Conservation (phyloP, 768 basidiomycete species). For the Termitomyces sp. region DNA sequence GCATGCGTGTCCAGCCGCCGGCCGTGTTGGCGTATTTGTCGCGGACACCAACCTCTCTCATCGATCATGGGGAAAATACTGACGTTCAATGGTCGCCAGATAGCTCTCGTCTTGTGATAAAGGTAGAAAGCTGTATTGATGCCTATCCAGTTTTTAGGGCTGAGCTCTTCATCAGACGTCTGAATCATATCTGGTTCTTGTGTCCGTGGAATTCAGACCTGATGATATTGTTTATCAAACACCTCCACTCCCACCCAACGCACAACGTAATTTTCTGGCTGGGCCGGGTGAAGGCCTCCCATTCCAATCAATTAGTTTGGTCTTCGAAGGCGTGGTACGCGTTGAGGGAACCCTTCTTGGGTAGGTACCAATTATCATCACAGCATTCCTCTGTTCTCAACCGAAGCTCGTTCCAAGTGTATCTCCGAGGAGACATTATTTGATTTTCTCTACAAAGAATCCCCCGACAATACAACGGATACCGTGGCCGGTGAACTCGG, state of each 20-base stretch:
- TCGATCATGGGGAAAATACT: constrained; percentile 81
- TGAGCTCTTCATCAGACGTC: constrained; percentile 57
- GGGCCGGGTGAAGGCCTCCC: constrained; percentile 79
- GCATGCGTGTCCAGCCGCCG: constrained; percentile 49
- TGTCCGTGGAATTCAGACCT: constrained; percentile 58
- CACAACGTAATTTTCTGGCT: constrained; percentile 67
- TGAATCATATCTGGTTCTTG: constrained; percentile 73
- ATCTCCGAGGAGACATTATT: constrained; percentile 66
- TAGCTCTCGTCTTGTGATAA: constrained; percentile 72
- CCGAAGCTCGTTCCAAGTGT: constrained; percentile 41
- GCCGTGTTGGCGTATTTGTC: constrained; percentile 69
- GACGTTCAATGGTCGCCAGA: constrained; percentile 82
- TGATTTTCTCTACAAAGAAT: constrained; percentile 69
- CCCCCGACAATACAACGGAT: constrained; percentile 81
- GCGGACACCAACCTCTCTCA: constrained; percentile 72
- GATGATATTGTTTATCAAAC: constrained; percentile 54
- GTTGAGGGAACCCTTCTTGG: constrained; percentile 74
- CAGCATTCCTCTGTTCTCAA: not conserved
- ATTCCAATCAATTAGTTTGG: constrained; percentile 62
- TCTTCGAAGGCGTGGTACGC: constrained; percentile 79
- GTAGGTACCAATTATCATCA: constrained; percentile 30
- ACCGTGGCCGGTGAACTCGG: constrained; percentile 68
- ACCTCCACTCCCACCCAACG: constrained; percentile 46
- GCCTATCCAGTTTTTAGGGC: not conserved
- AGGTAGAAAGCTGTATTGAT: constrained; percentile 43